Conservation (phyloP, 1,284 basidiomycete species). For the Sporisorium reilianum region DNA sequence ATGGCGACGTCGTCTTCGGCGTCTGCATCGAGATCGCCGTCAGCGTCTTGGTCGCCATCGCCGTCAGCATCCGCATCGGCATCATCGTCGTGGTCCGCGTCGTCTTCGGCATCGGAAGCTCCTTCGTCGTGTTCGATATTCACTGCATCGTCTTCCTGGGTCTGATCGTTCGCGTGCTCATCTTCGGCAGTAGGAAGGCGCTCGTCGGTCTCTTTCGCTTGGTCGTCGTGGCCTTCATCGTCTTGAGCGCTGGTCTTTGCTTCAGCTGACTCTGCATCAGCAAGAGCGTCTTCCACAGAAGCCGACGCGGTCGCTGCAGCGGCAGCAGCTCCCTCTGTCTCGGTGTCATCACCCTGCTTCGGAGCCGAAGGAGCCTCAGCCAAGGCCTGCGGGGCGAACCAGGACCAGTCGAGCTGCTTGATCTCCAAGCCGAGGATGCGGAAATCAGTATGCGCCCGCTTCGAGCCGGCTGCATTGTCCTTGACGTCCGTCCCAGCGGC, state of each 20-base stretch:
- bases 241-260: not conserved
- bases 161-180: conserved; percentile 6
- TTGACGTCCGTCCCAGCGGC: not conserved
- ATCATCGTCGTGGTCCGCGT: conserved; percentile 31
- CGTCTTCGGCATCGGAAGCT: conserved; percentile 8
- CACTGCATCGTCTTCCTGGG: conserved; percentile 3
- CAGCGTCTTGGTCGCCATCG: conserved; percentile 7
- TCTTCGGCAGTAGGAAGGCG: not conserved
- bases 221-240: not conserved
- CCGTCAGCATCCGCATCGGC: conserved; percentile 21
- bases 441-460: conserved; percentile 52
- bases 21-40: conserved; percentile 15
- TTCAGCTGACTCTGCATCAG: not conserved
- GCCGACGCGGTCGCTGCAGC: not conserved
- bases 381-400: conserved; percentile 26
- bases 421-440: conserved; percentile 54
- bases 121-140: conserved; percentile 15
- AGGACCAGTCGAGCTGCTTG: conserved; percentile 55
- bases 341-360: conserved; percentile 9
- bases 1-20: conserved; percentile 10
- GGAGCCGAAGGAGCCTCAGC: conserved; percentile 7
- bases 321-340: not conserved
- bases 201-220: not conserved
- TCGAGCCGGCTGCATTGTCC: conserved; percentile 12
- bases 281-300: not conserved